Conservation (phyloP, 2,329 filamentous ascomycete genomes). For the Aspergillus fijiensis region DNA sequence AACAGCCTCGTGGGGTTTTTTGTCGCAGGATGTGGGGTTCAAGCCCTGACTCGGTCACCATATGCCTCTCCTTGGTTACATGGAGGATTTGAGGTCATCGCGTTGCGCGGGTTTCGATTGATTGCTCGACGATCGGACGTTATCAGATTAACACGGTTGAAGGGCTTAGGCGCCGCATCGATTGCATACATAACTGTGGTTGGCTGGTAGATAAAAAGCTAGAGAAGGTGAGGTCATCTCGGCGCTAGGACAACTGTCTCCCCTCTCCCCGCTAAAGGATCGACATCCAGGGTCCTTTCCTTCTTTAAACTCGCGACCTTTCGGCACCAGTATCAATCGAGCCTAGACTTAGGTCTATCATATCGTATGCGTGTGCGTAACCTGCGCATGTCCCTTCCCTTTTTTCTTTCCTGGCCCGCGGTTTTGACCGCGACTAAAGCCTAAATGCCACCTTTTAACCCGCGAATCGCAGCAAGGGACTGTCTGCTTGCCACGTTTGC, state of each 20-base stretch:
- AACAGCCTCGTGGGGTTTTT: constrained; percentile 24
- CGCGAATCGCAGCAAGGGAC: constrained; percentile 7
- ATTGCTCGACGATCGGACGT: too few relatives aligned
- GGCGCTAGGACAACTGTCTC: background rate
- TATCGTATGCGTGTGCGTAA: background rate
- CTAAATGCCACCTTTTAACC: background rate
- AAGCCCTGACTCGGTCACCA: background rate
- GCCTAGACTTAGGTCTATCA: constrained; percentile 11
- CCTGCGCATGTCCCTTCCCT: background rate
- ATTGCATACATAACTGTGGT: background rate
- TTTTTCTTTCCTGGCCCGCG: background rate
- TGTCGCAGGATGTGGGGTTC: background rate
- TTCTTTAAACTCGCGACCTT: background rate
- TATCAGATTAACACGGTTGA: background rate
- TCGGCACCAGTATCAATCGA: background rate
- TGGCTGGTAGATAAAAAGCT: background rate
- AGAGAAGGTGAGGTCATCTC: background rate
- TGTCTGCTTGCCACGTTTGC: background rate
- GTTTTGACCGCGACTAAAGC: background rate
- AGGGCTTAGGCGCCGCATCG: background rate
- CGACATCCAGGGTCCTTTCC: constrained; percentile 15
- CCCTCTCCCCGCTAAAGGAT: constrained; percentile 8
- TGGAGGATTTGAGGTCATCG: too few relatives aligned
- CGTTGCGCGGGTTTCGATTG: too few relatives aligned
- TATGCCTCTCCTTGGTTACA: background rate